Conservation (phyloP, 495 filamentous ascomycete species). For the Oidiodendron maius region DNA sequence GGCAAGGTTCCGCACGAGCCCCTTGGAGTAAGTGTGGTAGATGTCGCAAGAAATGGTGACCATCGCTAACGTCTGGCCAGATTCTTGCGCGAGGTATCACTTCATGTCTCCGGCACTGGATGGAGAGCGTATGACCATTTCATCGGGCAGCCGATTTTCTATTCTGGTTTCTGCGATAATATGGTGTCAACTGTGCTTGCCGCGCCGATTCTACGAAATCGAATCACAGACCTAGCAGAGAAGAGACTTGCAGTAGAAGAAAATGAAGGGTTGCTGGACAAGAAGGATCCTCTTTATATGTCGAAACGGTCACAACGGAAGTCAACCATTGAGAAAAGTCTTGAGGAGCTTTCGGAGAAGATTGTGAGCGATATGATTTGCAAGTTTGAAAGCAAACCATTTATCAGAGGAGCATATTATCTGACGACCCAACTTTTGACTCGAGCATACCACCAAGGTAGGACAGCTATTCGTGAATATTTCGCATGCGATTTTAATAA, state of each 20-base stretch:
- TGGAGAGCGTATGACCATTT: conserved; percentile 91
- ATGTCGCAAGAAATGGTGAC: neutral
- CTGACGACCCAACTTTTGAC: conserved; percentile 80
- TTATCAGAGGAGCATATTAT: conserved; percentile 91
- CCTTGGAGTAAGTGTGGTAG: conserved; percentile 37
- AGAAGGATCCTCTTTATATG: conserved; percentile 34
- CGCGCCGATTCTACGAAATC: conserved; percentile 66
- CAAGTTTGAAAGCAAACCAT: conserved; percentile 93
- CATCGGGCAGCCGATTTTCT: conserved; percentile 90
- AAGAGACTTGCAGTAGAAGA: conserved; percentile 68
- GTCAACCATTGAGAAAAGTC: conserved; percentile 54
- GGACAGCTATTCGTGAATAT: too few species aligned
- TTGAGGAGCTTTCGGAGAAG: conserved; percentile 53
- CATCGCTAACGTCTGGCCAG: conserved; percentile 29
- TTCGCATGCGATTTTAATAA: neutral
- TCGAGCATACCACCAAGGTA: conserved; percentile 89
- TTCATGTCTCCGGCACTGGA: conserved; percentile 83
- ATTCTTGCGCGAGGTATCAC: conserved; percentile 86
- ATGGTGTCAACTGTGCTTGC: conserved; percentile 74
- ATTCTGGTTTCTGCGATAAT: conserved; percentile 81
- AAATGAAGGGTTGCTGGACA: conserved; percentile 60
- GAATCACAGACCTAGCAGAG: conserved; percentile 72
- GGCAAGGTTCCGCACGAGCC: conserved; percentile 63
- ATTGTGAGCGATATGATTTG: conserved; percentile 96
- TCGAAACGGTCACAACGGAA: conserved; percentile 50